Conservation (phyloP, 2,329 filamentous ascomycete genomes). For the Teratosphaeria epicoccoides region DNA sequence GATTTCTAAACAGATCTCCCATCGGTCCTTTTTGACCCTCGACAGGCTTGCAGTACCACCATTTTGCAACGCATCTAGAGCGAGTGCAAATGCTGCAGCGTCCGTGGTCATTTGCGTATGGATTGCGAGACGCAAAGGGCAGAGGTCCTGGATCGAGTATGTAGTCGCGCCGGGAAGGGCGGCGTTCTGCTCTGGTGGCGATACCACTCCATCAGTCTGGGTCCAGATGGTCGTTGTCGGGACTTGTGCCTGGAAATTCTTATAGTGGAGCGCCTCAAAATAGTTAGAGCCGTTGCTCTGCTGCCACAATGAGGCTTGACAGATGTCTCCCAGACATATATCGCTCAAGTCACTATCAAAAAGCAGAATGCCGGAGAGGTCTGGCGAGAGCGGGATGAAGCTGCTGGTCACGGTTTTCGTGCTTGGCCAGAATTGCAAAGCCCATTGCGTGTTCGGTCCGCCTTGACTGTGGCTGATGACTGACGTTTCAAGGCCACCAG, state of each 20-base stretch:
- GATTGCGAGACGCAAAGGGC: constrained; percentile 12
- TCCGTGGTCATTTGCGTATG: constrained; percentile 21
- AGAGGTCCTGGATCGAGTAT: constrained; percentile 17
- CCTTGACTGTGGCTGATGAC: constrained; percentile 23
- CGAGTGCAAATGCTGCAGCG: constrained; percentile 19
- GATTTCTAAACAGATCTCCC: constrained; percentile 12
- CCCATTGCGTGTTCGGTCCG: constrained; percentile 23
- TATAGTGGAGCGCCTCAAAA: constrained; percentile 17
- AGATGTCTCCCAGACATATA: constrained; percentile 18
- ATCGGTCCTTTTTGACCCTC: constrained; percentile 7
- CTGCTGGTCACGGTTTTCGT: constrained; percentile 15
- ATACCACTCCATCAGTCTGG: constrained; percentile 19
- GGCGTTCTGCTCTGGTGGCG: constrained; percentile 18
- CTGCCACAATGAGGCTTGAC: constrained; percentile 22
- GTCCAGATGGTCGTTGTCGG: constrained; percentile 22
- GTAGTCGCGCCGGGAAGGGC: constrained; percentile 18
- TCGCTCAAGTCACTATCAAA: constrained; percentile 11
- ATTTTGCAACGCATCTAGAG: constrained; percentile 20
- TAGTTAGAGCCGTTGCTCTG: constrained; percentile 21
- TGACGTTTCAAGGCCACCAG: constrained; percentile 16
- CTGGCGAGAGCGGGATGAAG: constrained; percentile 20
- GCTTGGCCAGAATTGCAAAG: constrained; percentile 23
- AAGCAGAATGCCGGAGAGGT: constrained; percentile 21
- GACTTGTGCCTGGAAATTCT: constrained; percentile 16
- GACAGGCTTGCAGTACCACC: constrained; percentile 15